A percentile compares a stretch with the other conserved stretches of the same genome.
phyloP scores from a whole-genome alignment of 805 yeast species.

The Cyberlindnera subsufficiens region DNA sequence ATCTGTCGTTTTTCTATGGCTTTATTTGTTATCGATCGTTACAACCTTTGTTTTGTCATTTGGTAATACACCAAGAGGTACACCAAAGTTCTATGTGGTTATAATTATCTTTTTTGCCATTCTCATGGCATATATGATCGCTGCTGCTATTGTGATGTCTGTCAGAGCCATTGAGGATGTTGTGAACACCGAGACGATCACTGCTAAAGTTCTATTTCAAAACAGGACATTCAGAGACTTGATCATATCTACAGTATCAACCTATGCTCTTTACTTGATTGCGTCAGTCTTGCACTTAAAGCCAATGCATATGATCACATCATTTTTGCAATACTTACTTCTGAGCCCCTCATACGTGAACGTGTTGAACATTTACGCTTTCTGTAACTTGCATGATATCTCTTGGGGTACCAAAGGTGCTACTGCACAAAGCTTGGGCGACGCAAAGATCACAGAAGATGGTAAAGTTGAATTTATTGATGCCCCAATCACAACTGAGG shows the following conservation, averaged over 20 bases:
- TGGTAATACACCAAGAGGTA: slow-evolving; percentile 93
- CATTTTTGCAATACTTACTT: slow-evolving; percentile 76
- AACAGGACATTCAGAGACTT: slow-evolving; percentile 78
- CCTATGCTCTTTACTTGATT: slow-evolving; percentile 73
- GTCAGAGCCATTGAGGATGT: slow-evolving; percentile 60
- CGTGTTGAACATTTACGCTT: slow-evolving; percentile 88
- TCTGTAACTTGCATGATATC: slow-evolving; percentile 92
- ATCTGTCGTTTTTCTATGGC: slow-evolving; percentile 77
- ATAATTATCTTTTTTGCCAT: slow-evolving; percentile 80
- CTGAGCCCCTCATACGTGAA: slow-evolving; percentile 88
- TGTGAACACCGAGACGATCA: slow-evolving; percentile 25
- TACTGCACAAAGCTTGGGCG: slow-evolving; percentile 69
- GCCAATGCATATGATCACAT: slow-evolving; percentile 89
- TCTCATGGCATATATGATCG: slow-evolving; percentile 82
- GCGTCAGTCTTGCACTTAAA: slow-evolving; percentile 81
- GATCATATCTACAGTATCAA: slow-evolving; percentile 78
- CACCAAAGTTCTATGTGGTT: slow-evolving; percentile 67
- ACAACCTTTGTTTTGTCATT: slow-evolving; percentile 85
- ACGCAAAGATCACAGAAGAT: slow-evolving; percentile 64
- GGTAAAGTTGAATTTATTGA: slow-evolving; percentile 60
- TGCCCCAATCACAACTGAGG: slow-evolving; percentile 69
- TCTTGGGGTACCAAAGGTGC: slow-evolving; percentile 98
- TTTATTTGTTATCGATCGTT: slow-evolving; percentile 73
- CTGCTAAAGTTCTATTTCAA: slow-evolving; percentile 45
- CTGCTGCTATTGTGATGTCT: slow-evolving; percentile 79